A percentile compares a stretch with the other conserved stretches of the same genome.
phyloP scores from a whole-genome alignment of 495 filamentous ascomycete genomes.

The Penicillium dipodomyicola region DNA sequence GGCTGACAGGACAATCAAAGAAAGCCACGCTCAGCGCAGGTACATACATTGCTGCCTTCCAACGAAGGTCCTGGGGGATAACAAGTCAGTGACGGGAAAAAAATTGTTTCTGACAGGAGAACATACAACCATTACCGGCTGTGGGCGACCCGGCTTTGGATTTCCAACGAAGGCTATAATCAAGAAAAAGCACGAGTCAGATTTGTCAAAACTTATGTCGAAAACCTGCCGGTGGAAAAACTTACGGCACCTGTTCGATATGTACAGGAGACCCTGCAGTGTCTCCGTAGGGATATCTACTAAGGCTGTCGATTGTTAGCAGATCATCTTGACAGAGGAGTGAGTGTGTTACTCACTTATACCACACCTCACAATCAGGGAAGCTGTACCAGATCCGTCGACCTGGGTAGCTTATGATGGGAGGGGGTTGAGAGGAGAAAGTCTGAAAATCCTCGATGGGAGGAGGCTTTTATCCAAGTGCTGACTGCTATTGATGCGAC shows the following conservation, averaged over 20 bases:
- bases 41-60: not conserved
- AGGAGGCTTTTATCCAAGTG: no score
- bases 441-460: no score
- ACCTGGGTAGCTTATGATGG: no score
- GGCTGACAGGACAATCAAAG: not conserved
- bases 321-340: no score
- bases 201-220: not conserved
- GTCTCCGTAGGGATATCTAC: not conserved
- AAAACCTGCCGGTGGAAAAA: not conserved
- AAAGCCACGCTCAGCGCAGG: not conserved
- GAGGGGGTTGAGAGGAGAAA: no score
- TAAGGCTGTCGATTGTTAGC: no score
- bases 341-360: no score
- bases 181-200: not conserved
- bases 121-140: not conserved
- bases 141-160: not conserved
- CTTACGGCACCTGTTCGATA: not conserved
- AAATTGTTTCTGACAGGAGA: not conserved
- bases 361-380: no score
- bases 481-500: no score
- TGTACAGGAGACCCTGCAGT: not conserved
- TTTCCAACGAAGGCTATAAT: not conserved
- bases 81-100: not conserved
- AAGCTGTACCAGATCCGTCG: no score
- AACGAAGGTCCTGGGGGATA: not conserved